A percentile compares a stretch with the other conserved stretches of the same genome.
Conservation (phyloP, 495 filamentous ascomycete species). For the Neurospora sp. region DNA sequence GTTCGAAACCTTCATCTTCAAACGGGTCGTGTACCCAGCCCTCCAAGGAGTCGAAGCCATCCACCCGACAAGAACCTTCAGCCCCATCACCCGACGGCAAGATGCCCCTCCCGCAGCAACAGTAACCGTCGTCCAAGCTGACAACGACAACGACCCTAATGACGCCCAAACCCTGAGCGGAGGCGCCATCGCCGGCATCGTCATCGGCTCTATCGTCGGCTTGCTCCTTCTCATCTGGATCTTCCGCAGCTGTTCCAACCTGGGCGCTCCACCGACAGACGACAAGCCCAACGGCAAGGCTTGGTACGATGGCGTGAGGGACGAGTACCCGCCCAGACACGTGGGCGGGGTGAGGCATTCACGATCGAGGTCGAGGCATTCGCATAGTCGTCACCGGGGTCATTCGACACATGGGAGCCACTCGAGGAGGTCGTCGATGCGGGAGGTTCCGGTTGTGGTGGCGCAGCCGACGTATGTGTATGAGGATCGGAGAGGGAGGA, state of each 20-base stretch:
- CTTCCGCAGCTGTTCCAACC: slow-evolving; percentile 30
- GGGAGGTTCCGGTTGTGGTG: slow-evolving; percentile 10
- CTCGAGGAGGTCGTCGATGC: slow-evolving; percentile 1
- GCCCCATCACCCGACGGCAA: slow-evolving; percentile 4
- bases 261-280: slow-evolving; percentile 21
- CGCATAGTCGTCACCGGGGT: background rate
- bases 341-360: background rate
- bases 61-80: background rate
- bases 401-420: background rate
- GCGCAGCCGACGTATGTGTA: slow-evolving; percentile 2
- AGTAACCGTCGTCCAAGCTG: slow-evolving; percentile 6
- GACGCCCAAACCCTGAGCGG: slow-evolving; percentile 32
- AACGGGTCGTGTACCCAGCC: slow-evolving; percentile 1
- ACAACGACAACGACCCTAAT: slow-evolving; percentile 1
- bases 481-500: background rate
- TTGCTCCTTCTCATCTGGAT: slow-evolving; percentile 47
- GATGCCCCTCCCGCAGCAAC: slow-evolving; percentile 2
- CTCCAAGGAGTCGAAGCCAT: slow-evolving; percentile 1
- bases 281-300: slow-evolving; percentile 6
- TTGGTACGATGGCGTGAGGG: slow-evolving; percentile 21
- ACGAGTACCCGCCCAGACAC: slow-evolving; percentile 6
- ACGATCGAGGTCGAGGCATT: slow-evolving; percentile 2
- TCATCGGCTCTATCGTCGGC: slow-evolving; percentile 48
- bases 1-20: background rate
- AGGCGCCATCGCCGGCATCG: slow-evolving; percentile 51